Conservation (phyloP, 306 rosid species). For the Pyrus bretschneideri region DNA sequence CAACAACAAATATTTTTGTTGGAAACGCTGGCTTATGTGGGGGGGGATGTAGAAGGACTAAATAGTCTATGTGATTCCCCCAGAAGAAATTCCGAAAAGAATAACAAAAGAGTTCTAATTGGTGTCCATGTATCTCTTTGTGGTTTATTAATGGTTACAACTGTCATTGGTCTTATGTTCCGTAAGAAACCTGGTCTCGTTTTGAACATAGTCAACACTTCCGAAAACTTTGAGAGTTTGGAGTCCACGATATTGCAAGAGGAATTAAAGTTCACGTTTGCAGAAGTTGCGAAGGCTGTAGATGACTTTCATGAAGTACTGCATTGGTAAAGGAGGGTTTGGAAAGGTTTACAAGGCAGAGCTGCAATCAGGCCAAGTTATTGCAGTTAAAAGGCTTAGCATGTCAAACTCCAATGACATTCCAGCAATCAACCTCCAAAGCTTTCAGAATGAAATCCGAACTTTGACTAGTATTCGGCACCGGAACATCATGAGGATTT, state of each 20-base stretch:
- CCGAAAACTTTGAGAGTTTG: background rate
- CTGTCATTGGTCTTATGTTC: background rate
- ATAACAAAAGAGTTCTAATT: no score
- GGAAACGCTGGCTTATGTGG: slow-evolving; percentile 12
- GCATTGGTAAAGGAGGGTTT: slow-evolving; percentile 56
- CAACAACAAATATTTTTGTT: background rate
- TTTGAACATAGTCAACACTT: no score
- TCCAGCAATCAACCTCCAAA: slow-evolving; percentile 24
- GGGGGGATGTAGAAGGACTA: background rate
- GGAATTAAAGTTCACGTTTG: slow-evolving; percentile 29
- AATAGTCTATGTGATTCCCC: background rate
- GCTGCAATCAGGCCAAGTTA: background rate
- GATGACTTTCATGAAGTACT: slow-evolving; percentile 42
- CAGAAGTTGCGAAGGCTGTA: slow-evolving; percentile 41
- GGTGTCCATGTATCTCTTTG: no score
- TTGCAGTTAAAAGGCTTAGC: slow-evolving; percentile 25
- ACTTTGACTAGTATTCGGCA: slow-evolving; percentile 41
- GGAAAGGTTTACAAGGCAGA: slow-evolving; percentile 56
- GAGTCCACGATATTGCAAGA: slow-evolving; percentile 20
- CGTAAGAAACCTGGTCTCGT: no score
- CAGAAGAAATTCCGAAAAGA: no score
- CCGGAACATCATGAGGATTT: slow-evolving; percentile 44
- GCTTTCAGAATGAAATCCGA: slow-evolving; percentile 36
- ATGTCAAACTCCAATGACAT: slow-evolving; percentile 30
- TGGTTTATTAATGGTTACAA: background rate